phyloP scores from a whole-genome alignment of 768 basidiomycete genomes.

The Stropharia rugosoannulata region DNA sequence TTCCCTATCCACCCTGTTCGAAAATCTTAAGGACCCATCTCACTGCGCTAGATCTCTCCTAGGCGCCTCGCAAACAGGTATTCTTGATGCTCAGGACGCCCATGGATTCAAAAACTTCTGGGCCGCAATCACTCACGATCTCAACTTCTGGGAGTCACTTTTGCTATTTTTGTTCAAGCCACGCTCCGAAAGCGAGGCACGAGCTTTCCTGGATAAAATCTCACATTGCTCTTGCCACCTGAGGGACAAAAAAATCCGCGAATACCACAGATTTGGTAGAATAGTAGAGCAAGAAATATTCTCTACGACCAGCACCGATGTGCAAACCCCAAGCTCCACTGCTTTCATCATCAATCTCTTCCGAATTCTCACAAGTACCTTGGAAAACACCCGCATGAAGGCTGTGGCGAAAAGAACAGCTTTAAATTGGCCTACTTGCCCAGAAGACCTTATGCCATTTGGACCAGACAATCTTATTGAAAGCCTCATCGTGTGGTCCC shows the following conservation, averaged over 20 bases:
- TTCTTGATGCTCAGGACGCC: background rate
- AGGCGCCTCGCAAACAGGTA: background rate
- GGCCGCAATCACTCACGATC: background rate
- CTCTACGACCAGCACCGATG: background rate
- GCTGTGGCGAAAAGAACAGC: background rate
- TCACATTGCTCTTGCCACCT: constrained; percentile 1
- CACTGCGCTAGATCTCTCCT: background rate
- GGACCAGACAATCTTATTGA: constrained; percentile 5
- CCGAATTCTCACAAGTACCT: background rate
- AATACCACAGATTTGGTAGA: constrained; percentile 1
- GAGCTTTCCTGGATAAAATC: background rate
- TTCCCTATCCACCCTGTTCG: background rate
- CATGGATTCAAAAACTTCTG: background rate
- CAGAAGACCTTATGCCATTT: constrained; percentile 6
- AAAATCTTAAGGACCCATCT: background rate
- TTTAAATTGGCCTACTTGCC: constrained; percentile 1
- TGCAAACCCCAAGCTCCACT: constrained; percentile 1
- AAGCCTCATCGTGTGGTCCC: constrained; percentile 2
- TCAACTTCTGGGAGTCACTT: background rate
- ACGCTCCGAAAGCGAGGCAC: background rate
- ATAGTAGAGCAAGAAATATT: background rate
- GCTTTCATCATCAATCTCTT: constrained; percentile 1
- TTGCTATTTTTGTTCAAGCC: constrained; percentile 1
- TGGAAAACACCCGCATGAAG: background rate
- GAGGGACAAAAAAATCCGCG: constrained; percentile 1